These are phyloP conservation scores for Kitagawia praeruptora DNA, from an alignment of 129 eudicot species.

Conservation along the genomic window DNA sequence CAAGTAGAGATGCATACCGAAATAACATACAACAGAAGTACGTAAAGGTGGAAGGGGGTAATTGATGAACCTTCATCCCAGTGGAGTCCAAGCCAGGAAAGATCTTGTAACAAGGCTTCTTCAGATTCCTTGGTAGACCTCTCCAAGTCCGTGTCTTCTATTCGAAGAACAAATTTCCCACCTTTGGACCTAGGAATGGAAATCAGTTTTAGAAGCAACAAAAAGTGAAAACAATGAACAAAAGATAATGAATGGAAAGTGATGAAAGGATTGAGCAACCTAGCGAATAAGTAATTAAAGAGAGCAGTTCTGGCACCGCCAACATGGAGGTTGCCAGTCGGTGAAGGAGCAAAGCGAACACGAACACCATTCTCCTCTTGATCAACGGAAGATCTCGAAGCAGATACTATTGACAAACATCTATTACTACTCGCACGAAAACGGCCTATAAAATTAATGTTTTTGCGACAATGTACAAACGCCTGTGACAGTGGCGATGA, in stretches of 20 bases:
- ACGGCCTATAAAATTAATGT: neutral
- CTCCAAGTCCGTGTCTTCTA: constrained; percentile 91
- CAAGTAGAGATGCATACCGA: neutral
- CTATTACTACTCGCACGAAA: constrained; percentile 25
- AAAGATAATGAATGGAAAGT: neutral
- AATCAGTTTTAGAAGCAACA: neutral
- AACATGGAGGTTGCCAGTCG: constrained; percentile 91
- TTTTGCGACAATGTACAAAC: constrained; percentile 9
- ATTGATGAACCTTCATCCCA: constrained; percentile 82
- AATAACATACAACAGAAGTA: neutral
- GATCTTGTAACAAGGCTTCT: constrained; percentile 76
- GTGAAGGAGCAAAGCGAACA: constrained; percentile 95
- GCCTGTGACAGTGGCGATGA: neutral
- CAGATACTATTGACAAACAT: constrained; percentile 26
- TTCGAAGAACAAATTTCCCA: constrained; percentile 76
- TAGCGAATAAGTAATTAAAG: constrained; percentile 67
- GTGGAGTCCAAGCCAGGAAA: constrained; percentile 82
- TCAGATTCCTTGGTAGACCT: constrained; percentile 86
- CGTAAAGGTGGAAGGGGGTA: neutral
- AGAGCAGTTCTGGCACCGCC: constrained; percentile 93
- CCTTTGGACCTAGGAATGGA: constrained; percentile 54
- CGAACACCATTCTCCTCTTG: constrained; percentile 33
- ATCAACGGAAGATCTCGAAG: constrained; percentile 24
- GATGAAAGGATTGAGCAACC: constrained; percentile 18
- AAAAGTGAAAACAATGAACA: neutral